Conservation (phyloP, 1,139 yeast species). For the Taphrina sp. region DNA sequence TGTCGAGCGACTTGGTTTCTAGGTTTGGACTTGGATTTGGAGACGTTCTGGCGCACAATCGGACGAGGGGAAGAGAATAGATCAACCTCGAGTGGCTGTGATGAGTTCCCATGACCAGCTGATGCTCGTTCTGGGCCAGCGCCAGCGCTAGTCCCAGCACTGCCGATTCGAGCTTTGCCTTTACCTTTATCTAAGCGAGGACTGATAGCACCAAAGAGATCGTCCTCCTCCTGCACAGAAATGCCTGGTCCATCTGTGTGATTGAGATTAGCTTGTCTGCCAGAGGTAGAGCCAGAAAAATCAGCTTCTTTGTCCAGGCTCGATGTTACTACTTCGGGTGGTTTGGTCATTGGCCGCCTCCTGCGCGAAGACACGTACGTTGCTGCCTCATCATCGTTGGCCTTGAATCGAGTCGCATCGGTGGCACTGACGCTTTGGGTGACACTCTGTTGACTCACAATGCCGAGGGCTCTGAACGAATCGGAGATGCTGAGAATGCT, state of each 20-base stretch:
- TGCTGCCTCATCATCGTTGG: constrained; percentile 25
- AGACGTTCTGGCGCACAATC: not conserved
- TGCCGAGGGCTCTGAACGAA: constrained; percentile 3
- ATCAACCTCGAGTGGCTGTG: constrained; percentile 9
- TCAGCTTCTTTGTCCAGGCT: too few relatives aligned
- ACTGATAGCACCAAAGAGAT: constrained; percentile 5
- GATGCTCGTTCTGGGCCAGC: too few relatives aligned
- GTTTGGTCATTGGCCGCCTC: constrained; percentile 2
- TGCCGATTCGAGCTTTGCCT: constrained; percentile 1
- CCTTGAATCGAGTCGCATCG: constrained; percentile 21
- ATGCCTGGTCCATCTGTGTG: not conserved
- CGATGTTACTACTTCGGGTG: not conserved
- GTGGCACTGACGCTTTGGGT: not conserved
- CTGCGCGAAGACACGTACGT: constrained; percentile 15
- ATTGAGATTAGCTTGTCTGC: constrained; percentile 1
- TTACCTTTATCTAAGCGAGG: constrained; percentile 7
- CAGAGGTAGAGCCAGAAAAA: not conserved
- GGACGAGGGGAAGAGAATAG: constrained; percentile 22
- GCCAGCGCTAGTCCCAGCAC: not conserved
- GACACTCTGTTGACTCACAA: not conserved
- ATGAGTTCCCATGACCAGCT: not conserved
- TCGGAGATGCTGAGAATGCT: constrained; percentile 14
- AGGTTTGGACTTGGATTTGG: not conserved
- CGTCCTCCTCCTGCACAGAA: not conserved
- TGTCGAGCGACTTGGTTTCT: not conserved